phyloP scores from a whole-genome alignment of 331 rosid species.

The Ulmus americana region DNA sequence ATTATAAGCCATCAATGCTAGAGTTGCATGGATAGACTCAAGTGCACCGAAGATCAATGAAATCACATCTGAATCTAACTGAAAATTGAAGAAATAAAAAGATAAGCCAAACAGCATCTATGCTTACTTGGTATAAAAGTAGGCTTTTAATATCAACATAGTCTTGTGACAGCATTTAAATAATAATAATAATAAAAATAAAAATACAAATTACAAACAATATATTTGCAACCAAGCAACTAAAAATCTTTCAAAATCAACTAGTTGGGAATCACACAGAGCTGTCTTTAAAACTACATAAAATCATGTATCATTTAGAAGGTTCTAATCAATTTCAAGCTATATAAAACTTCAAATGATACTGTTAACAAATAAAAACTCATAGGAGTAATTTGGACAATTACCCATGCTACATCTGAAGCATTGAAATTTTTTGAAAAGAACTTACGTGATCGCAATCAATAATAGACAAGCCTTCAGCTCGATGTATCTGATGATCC shows the following conservation, averaged over 20 bases:
- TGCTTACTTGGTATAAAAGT: neutral
- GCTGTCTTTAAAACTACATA: neutral
- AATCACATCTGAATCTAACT: conserved; percentile 76
- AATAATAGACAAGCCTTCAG: conserved; percentile 91
- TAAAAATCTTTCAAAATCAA: neutral
- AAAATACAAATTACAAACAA: neutral
- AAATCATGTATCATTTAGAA: neutral
- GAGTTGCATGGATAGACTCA: conserved; percentile 94
- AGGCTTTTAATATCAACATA: neutral
- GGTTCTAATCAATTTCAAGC: neutral
- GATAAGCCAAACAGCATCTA: neutral
- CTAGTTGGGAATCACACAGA: too few relatives aligned
- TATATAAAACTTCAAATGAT: neutral
- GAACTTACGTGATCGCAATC: conserved; percentile 76
- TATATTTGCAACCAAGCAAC: neutral
- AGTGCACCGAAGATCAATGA: conserved; percentile 67
- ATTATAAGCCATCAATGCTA: conserved; percentile 71
- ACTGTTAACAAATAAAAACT: neutral
- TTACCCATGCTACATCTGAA: neutral
- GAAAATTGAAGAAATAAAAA: conserved; percentile 31
- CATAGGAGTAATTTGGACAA: neutral
- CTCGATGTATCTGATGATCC: conserved; percentile 92
- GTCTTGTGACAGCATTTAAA: neutral
- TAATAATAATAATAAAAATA: neutral
- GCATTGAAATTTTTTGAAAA: conserved; percentile 1